These are phyloP conservation scores for Trichoderma asperellum DNA, from an alignment of 2,329 filamentous ascomycete genomes.

Conservation along the genomic window DNA sequence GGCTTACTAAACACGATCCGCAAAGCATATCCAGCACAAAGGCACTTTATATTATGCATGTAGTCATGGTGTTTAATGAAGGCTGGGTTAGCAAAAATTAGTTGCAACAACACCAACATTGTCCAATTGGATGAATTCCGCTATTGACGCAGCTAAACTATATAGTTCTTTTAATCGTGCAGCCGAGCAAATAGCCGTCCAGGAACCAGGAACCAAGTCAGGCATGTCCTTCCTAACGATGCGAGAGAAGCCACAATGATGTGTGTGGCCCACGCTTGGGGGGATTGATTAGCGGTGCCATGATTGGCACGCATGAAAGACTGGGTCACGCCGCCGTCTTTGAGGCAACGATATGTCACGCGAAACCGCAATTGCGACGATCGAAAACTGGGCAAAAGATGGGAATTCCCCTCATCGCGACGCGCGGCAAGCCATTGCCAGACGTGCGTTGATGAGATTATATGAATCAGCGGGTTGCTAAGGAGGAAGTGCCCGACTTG, in stretches of 20 bases:
- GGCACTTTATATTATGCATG: too few relatives aligned
- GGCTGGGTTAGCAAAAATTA: background rate
- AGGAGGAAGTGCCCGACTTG: background rate
- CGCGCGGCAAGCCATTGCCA: background rate
- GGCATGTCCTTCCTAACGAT: background rate
- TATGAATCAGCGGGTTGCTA: background rate
- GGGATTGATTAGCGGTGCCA: slow-evolving; percentile 5
- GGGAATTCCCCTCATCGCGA: slow-evolving; percentile 20
- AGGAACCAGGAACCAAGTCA: slow-evolving; percentile 8
- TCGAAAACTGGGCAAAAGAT: slow-evolving; percentile 1
- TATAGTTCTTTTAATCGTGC: background rate
- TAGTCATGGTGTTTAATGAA: background rate
- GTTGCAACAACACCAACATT: background rate
- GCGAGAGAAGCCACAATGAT: too few relatives aligned
- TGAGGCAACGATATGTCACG: slow-evolving; percentile 8
- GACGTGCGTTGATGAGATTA: background rate
- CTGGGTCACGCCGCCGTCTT: slow-evolving; percentile 14
- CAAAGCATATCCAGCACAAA: background rate
- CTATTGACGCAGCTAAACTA: background rate
- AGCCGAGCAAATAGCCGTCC: background rate
- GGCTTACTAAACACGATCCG: background rate
- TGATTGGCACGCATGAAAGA: slow-evolving; percentile 24
- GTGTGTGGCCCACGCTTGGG: background rate
- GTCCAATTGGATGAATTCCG: background rate
- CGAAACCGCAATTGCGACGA: background rate